phyloP scores from a whole-genome alignment of 805 yeast genomes.

The Starmerella davenportii region DNA sequence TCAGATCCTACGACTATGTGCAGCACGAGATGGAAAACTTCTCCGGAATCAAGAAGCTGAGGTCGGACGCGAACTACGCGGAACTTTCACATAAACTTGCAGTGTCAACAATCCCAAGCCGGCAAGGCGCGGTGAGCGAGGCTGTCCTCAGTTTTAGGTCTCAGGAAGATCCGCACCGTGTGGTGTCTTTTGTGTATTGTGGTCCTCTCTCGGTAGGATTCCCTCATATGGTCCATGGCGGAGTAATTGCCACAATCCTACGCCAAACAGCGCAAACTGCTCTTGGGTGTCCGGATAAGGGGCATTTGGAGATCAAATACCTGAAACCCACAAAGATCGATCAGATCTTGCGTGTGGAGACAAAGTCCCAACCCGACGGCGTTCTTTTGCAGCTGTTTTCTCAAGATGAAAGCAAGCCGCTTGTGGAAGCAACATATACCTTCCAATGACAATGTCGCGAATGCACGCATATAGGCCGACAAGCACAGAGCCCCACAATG shows the following conservation, averaged over 20 bases:
- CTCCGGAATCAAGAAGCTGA: slow-evolving; percentile 34
- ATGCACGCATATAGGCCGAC: neutral
- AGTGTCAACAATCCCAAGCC: slow-evolving; percentile 22
- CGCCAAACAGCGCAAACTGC: slow-evolving; percentile 47
- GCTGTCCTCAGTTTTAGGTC: slow-evolving; percentile 54
- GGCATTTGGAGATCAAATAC: slow-evolving; percentile 30
- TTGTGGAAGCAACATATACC: slow-evolving; percentile 5
- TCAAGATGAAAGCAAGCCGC: slow-evolving; percentile 33
- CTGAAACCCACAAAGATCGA: slow-evolving; percentile 60
- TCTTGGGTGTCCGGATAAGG: slow-evolving; percentile 11
- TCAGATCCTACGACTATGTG: slow-evolving; percentile 6
- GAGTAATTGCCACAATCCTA: slow-evolving; percentile 60
- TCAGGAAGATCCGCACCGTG: slow-evolving; percentile 37
- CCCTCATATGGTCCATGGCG: slow-evolving; percentile 80
- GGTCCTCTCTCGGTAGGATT: slow-evolving; percentile 72
- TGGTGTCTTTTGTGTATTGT: slow-evolving; percentile 51
- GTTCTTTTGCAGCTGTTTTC: slow-evolving; percentile 27
- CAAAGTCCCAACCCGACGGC: slow-evolving; percentile 25
- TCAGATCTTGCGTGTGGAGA: slow-evolving; percentile 51
- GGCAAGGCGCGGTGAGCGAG: slow-evolving; percentile 47
- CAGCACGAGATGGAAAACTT: slow-evolving; percentile 18
- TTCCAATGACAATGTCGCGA: neutral
- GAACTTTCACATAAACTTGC: slow-evolving; percentile 29
- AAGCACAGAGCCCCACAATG: neutral
- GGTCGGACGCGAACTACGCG: slow-evolving; percentile 24